Percentiles rank a stretch among this genome's conserved stretches.
Evolutionary conservation across 768 basidiomycete genomes (phyloP).

Genomic region (Amanita rubescens): DNA sequence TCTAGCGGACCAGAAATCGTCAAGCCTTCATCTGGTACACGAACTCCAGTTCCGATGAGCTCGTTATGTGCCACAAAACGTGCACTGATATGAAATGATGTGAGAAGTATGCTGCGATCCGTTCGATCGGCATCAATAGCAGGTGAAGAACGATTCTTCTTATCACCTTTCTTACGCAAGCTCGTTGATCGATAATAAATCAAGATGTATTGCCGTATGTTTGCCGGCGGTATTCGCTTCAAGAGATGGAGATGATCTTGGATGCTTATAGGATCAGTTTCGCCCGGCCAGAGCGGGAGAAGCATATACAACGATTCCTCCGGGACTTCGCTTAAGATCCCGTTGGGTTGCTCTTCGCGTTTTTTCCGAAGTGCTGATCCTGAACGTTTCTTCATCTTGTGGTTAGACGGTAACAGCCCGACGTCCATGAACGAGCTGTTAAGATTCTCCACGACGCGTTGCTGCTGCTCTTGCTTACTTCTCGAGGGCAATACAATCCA

Average conservation of each 20-base stretch:
- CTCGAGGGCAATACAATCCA: slow-evolving; percentile 66
- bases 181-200: slow-evolving; percentile 50
- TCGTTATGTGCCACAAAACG: slow-evolving; percentile 69
- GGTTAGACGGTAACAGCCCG: slow-evolving; percentile 58
- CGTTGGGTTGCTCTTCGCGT: slow-evolving; percentile 20
- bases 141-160: slow-evolving; percentile 2
- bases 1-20: slow-evolving; percentile 54
- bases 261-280: slow-evolving; percentile 45
- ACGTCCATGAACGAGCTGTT: slow-evolving; percentile 77
- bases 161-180: slow-evolving; percentile 2
- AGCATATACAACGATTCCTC: slow-evolving; percentile 75
- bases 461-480: slow-evolving; percentile 58
- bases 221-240: slow-evolving; percentile 34
- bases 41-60: slow-evolving; percentile 63
- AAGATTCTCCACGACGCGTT: slow-evolving; percentile 60
- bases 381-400: slow-evolving; percentile 22
- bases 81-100: slow-evolving; percentile 66
- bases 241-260: slow-evolving; percentile 16
- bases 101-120: slow-evolving; percentile 44
- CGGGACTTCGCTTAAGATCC: slow-evolving; percentile 54
- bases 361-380: slow-evolving; percentile 18
- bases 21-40: slow-evolving; percentile 65
- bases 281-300: slow-evolving; percentile 76
- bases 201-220: slow-evolving; percentile 60
- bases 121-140: slow-evolving; percentile 18